A percentile compares a stretch with the other conserved stretches of the same genome.
Evolutionary conservation across 257 asterid species (phyloP).

Genomic region (Primulina huaijiensis): DNA sequence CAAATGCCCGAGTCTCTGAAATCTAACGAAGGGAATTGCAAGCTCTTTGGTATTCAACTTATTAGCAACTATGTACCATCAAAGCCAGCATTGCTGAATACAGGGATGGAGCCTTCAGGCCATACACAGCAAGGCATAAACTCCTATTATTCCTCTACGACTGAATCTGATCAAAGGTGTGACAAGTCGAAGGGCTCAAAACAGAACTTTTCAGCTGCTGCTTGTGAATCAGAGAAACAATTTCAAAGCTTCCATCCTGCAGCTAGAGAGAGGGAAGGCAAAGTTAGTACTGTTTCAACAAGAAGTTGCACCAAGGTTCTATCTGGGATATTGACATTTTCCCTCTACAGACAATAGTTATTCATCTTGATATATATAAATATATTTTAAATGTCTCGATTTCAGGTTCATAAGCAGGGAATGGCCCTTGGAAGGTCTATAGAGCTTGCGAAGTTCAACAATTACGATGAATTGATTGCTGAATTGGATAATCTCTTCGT

Average conservation of each 20-base stretch:
- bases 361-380: neutral
- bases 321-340: neutral
- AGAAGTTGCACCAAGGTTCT: conserved; percentile 98
- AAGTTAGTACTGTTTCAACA: conserved; percentile 51
- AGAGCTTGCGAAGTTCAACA: conserved; percentile 77
- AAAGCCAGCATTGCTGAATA: conserved; percentile 40
- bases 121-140: conserved; percentile 32
- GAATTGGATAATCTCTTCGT: conserved; percentile 80
- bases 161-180: conserved; percentile 49
- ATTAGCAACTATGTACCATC: conserved; percentile 34
- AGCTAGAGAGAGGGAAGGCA: conserved; percentile 55
- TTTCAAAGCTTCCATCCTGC: conserved; percentile 36
- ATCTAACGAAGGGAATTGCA: conserved; percentile 68
- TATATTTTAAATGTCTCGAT: neutral
- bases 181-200: conserved; percentile 62
- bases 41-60: conserved; percentile 81
- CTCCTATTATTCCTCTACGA: conserved; percentile 38
- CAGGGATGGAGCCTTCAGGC: conserved; percentile 34
- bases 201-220: conserved; percentile 40
- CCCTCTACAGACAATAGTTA: neutral
- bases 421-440: conserved; percentile 95
- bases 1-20: conserved; percentile 43
- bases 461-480: conserved; percentile 66
- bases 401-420: conserved; percentile 96
- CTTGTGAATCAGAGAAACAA: conserved; percentile 57